Conservation (phyloP, 1,284 basidiomycete genomes). For the Sporisorium graminicola region DNA sequence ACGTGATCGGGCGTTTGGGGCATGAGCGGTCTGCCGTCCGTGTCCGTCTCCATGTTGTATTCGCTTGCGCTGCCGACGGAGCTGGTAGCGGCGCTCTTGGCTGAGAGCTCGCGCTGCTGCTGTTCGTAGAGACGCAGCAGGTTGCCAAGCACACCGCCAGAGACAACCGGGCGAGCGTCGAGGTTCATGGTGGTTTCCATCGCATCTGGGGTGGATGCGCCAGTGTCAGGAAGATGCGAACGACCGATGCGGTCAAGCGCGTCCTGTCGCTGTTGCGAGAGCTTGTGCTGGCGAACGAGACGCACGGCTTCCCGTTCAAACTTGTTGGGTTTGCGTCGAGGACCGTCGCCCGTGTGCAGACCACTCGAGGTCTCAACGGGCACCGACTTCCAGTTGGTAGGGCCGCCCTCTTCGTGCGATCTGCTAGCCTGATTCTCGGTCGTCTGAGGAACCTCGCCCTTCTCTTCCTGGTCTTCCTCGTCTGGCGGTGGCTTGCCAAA, state of each 20-base stretch:
- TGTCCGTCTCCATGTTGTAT: conserved; percentile 16
- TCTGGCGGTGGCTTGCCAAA: conserved; percentile 46
- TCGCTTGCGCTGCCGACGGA: conserved; percentile 47
- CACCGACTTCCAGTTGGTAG: conserved; percentile 67
- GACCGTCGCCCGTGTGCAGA: conserved; percentile 55
- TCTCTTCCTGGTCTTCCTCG: conserved; percentile 49
- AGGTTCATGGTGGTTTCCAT: conserved; percentile 61
- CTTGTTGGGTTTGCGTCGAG: conserved; percentile 55
- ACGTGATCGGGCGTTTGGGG: conserved; percentile 22
- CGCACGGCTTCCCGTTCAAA: conserved; percentile 64
- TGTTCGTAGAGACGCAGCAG: conserved; percentile 67
- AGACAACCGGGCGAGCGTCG: conserved; percentile 59
- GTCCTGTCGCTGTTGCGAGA: conserved; percentile 49
- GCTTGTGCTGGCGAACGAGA: conserved; percentile 62
- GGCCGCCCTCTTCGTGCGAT: conserved; percentile 54
- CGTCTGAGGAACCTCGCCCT: conserved; percentile 25
- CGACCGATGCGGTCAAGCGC: conserved; percentile 53
- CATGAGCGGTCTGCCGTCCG: conserved; percentile 18
- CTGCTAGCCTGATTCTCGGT: conserved; percentile 12
- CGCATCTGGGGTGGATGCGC: conserved; percentile 61
- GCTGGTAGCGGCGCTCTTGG: conserved; percentile 38
- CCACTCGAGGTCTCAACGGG: conserved; percentile 67
- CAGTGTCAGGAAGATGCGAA: conserved; percentile 58
- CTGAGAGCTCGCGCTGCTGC: conserved; percentile 53
- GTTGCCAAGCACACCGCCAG: conserved; percentile 66